Base-by-base conservation (phyloP, 305 asterid genomes). In the Plantago lanceolata region DNA sequence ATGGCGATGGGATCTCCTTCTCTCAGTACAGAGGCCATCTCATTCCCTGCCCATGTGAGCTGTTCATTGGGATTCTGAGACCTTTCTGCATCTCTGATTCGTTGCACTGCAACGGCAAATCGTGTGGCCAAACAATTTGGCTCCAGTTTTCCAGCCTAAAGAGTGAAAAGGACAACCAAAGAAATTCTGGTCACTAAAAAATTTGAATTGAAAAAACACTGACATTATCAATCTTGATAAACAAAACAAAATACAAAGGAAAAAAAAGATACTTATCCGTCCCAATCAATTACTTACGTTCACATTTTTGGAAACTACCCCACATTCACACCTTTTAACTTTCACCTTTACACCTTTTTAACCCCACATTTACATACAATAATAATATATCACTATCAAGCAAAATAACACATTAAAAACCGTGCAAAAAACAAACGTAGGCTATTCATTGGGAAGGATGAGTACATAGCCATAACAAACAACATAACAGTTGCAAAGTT, bases 41-140 rank as follows among this genome's bases (percentile, higher is more conserved):
- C 98, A 67, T 87, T 89, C 65, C 98, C 95, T 6, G 98, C 98
- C 97, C 95, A 93, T 44, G 88, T 76, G 59, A 93, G 95, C 80
- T 93, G 98, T 47, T 85, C 98, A 73, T 77, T 89, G 28, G 85
- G 94, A 78, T 87, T 93, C 70, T 93, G 97, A 70, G 88, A 84
- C 81, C 95, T 85, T 79, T 93, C 98, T 37, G 98, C 97, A 66
- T 93, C 97, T 77, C 84, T 82, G 69, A 87, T 79, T 70, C 98
- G 85, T 77, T 89, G 96, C 70, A 89, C 83, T 63, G 96, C 97
- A 78, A 87, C 88, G 67, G 87, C 96, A 75, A 81, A 93, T 68
- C 97, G 83, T 61, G 95, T 85, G 45, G 97, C 96, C 65, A 93
- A 84, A 77, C 98, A 93, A 81, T 89, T 93, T 61, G 98, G 96